Percentiles rank a stretch among this genome's conserved stretches.
These are phyloP conservation scores for Tulasnella sp. DNA, from an alignment of 768 basidiomycete genomes.

Conservation along the genomic window DNA sequence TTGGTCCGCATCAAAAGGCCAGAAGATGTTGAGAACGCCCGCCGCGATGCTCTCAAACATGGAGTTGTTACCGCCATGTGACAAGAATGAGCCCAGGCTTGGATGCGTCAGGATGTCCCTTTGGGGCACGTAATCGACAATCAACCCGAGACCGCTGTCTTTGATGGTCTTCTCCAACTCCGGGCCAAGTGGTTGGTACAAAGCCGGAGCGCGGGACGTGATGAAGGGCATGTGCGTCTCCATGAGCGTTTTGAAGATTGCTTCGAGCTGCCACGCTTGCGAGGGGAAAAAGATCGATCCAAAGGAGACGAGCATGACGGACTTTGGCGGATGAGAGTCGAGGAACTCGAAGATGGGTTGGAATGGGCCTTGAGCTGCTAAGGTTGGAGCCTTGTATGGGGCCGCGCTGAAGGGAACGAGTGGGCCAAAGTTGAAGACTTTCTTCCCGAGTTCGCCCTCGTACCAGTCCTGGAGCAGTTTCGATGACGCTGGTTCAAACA, in stretches of 20 bases:
- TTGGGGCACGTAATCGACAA: too few species aligned
- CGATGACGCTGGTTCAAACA: background rate
- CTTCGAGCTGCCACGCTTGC: background rate
- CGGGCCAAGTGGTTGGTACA: background rate
- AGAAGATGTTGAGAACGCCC: background rate
- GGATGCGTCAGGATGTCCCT: too few species aligned
- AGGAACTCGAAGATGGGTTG: too few species aligned
- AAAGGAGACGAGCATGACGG: too few species aligned
- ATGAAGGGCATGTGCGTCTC: too few species aligned
- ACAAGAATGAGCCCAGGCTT: background rate
- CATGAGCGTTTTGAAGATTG: background rate
- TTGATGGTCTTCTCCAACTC: background rate
- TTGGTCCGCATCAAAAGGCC: too few species aligned
- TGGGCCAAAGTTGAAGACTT: too few species aligned
- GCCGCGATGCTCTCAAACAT: background rate
- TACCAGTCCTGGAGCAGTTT: background rate
- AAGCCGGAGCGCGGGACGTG: background rate
- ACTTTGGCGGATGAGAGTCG: too few species aligned
- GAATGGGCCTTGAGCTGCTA: background rate
- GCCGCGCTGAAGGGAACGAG: too few species aligned
- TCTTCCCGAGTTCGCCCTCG: too few species aligned
- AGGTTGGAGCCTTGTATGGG: too few species aligned
- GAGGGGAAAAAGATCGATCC: background rate
- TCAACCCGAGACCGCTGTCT: too few species aligned
- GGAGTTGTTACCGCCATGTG: constrained; percentile 3